These are phyloP conservation scores for Waltergamsia citrina DNA, from an alignment of 2,329 filamentous ascomycete genomes.

Conservation along the genomic window DNA sequence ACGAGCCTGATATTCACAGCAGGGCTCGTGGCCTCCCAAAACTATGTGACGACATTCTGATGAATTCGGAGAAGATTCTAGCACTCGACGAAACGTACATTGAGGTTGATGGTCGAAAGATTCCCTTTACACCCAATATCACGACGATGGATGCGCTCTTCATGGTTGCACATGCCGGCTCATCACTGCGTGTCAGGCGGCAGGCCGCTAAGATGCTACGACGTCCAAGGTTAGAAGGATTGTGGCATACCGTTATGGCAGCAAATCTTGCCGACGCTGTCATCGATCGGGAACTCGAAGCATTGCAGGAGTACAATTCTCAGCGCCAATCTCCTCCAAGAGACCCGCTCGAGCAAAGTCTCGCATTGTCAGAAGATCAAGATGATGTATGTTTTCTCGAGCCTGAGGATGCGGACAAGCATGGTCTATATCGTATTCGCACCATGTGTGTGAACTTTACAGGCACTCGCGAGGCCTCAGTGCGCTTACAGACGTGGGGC, in stretches of 20 bases:
- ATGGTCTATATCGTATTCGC: neutral
- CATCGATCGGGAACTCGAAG: slow-evolving; percentile 3
- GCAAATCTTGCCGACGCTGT: slow-evolving; percentile 2
- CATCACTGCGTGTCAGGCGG: slow-evolving; percentile 2
- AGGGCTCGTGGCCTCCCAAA: neutral
- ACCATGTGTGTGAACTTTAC: neutral
- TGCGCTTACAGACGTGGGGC: neutral
- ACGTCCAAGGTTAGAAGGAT: neutral
- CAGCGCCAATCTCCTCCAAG: neutral
- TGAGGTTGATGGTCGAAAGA: neutral
- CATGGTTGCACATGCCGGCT: slow-evolving; percentile 5
- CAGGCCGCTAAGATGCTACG: slow-evolving; percentile 6
- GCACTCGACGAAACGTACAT: neutral
- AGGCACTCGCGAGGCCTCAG: neutral
- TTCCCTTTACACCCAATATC: neutral
- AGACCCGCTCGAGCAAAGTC: neutral
- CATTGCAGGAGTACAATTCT: neutral
- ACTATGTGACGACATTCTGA: neutral
- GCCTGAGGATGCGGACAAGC: neutral
- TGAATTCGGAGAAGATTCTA: neutral
- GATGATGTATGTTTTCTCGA: neutral
- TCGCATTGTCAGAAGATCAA: neutral
- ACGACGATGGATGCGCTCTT: slow-evolving; percentile 3
- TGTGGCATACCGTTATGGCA: slow-evolving; percentile 2
- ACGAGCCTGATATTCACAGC: neutral